These are phyloP conservation scores for Eucalyptus sp. DNA, from an alignment of 345 rosid species.

Conservation along the genomic window DNA sequence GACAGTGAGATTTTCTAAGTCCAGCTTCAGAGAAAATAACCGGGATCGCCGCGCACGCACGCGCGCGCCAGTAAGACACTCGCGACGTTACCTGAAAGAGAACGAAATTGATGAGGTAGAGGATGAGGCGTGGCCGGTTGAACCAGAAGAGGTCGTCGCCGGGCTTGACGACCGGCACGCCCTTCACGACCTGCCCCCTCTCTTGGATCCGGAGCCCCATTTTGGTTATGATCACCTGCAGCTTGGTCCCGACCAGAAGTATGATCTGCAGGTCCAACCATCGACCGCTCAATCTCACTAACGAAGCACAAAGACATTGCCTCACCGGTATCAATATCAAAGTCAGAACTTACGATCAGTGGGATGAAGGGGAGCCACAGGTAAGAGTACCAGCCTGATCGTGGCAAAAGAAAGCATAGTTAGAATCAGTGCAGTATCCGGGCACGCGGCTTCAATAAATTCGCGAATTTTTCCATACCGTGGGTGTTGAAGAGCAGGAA, in stretches of 20 bases:
- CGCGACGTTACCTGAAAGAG: slow-evolving; percentile 61
- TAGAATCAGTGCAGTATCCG: background rate
- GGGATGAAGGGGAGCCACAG: slow-evolving; percentile 89
- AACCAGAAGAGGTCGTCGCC: slow-evolving; percentile 93
- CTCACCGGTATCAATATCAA: background rate
- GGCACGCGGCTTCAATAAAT: background rate
- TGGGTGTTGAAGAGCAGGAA: slow-evolving; percentile 57
- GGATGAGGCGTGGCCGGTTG: slow-evolving; percentile 58
- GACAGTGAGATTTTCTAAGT: background rate
- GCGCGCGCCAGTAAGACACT: background rate
- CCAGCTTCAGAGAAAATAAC: background rate
- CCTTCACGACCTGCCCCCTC: slow-evolving; percentile 65
- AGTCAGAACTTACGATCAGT: slow-evolving; percentile 42
- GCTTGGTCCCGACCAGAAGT: slow-evolving; percentile 70
- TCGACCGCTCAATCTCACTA: background rate
- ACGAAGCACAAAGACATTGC: background rate
- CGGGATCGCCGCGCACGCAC: background rate
- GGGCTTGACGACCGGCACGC: slow-evolving; percentile 71
- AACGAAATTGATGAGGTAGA: slow-evolving; percentile 73
- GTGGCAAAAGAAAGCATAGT: background rate
- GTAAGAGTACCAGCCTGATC: slow-evolving; percentile 60
- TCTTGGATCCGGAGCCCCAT: slow-evolving; percentile 67
- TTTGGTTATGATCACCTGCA: slow-evolving; percentile 83
- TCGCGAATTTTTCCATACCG: slow-evolving; percentile 22
- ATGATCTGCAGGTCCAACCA: slow-evolving; percentile 34